Evolutionary conservation across 1,139 yeast species (phyloP).

Genomic region (Debaryomycetaceae sp.): DNA sequence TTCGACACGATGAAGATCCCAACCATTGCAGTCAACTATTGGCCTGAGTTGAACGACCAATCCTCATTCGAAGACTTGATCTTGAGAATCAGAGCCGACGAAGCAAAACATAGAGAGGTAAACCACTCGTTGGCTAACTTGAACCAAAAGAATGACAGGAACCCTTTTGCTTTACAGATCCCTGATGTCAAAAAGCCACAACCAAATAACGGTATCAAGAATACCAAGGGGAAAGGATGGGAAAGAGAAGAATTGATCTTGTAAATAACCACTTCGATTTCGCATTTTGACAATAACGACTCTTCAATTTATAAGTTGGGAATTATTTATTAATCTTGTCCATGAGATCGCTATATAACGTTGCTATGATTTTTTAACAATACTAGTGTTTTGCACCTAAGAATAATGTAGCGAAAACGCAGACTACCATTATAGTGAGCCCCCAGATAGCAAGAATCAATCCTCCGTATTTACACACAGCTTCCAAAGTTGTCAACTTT

Average conservation of each 20-base stretch:
- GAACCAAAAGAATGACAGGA: conserved; percentile 51
- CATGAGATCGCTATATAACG: too few species aligned
- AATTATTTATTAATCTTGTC: too few species aligned
- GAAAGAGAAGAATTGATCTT: conserved; percentile 50
- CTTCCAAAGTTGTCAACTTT: conserved; percentile 37
- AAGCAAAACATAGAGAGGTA: conserved; percentile 74
- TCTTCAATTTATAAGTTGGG: too few species aligned
- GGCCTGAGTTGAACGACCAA: conserved; percentile 49
- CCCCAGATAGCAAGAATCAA: conserved; percentile 73
- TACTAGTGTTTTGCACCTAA: conserved; percentile 50
- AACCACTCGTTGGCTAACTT: conserved; percentile 75
- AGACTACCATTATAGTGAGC: conserved; percentile 68
- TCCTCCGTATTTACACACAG: conserved; percentile 54
- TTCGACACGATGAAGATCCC: conserved; percentile 48
- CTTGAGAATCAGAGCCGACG: conserved; percentile 58
- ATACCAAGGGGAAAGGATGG: conserved; percentile 58
- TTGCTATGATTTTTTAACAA: not conserved
- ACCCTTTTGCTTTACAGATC: conserved; percentile 61
- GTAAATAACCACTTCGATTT: conserved; percentile 4
- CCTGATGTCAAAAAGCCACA: conserved; percentile 42
- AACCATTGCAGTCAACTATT: conserved; percentile 59
- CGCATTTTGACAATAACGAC: not conserved
- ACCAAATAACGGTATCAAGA: conserved; percentile 51
- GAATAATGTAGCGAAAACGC: conserved; percentile 71
- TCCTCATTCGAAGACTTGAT: conserved; percentile 61